Evolutionary conservation across 352 stramenopile species (phyloP).

Genomic region (Globisporangium yorkense): DNA sequence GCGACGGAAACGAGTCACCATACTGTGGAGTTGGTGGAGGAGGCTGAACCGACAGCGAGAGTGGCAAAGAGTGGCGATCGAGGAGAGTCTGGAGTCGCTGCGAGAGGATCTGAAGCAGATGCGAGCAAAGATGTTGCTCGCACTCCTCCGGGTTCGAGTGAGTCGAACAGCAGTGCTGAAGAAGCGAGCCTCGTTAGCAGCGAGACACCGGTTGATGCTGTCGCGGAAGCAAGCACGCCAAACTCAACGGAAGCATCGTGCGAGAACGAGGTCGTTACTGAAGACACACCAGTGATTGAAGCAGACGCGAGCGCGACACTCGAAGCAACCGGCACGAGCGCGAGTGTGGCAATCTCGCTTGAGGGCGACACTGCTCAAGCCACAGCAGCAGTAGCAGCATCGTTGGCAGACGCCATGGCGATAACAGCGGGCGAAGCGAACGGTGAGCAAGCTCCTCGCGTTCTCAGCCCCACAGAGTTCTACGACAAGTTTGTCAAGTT

Average conservation of each 20-base stretch:
- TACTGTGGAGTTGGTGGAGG: background rate
- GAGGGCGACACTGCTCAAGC: background rate
- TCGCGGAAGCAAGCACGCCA: background rate
- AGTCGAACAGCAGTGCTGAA: background rate
- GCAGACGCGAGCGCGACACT: background rate
- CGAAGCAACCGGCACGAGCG: slow-evolving; percentile 1
- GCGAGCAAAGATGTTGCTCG: no score
- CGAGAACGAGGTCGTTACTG: background rate
- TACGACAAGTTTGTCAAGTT: slow-evolving; percentile 21
- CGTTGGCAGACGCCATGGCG: background rate
- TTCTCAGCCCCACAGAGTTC: slow-evolving; percentile 6
- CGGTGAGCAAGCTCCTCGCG: background rate
- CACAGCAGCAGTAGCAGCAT: background rate
- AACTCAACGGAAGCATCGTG: background rate
- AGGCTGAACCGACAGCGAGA: background rate
- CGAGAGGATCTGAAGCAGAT: background rate
- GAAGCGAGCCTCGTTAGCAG: background rate
- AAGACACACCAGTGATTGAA: background rate
- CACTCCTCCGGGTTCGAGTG: background rate
- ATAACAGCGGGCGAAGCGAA: no score
- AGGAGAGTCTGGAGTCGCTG: background rate
- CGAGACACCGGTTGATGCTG: background rate
- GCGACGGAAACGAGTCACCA: background rate
- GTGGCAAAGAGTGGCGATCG: background rate
- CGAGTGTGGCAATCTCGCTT: background rate